Evolutionary conservation across 1,139 yeast species (phyloP), one percentile per base, ranked within the genome.

Genomic region (Kluyveromyces marxianus): DNA sequence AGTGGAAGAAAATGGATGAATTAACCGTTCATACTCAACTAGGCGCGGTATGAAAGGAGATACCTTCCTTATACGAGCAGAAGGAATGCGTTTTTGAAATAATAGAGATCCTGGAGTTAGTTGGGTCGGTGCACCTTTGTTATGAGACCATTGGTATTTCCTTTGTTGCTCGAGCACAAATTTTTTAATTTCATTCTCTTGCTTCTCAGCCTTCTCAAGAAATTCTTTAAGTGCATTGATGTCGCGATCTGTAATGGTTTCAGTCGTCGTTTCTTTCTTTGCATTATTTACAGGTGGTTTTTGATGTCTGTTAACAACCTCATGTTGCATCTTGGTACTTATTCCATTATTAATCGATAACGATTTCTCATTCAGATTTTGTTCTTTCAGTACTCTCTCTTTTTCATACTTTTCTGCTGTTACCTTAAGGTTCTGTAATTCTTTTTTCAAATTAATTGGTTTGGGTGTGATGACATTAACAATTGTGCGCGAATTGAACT

Each of bases 81-180:
- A 6, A 6, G 32, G 35, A 25, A 36, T 5, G 8, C 24, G 35
- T 40, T 36, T 26, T 34, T 39, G 30, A 35, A 40, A 35, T 5
- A 40, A 7, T 33, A 34, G 5, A 7, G 44, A 41, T 28, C 40
- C 40, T 36, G 44, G 10, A 10, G 40, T 24, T 8, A 32, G 30
- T 7, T 29, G 26, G 4, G 10, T 29, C 7, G 35, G 26, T 7
- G 48, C 41, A 4, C 35, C 41, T 7, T 44, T 34, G 6, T 41
- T 32, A 7, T 41, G 43, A 21, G 50, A 48, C 63, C 63, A 59
- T 32, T 54, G 47, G 39, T 55, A 59, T 7, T 41, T 39, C 30
- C 46, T 47, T 34, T 49, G 48, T 25, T 52, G 50, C 39, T 52
- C 51, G 43, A 53, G 48, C 2, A 53, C 43, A 25, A 54, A 48